Evolutionary conservation across 148 eudicot genomes (phyloP).

Genomic region (Fallopia convolvulus): DNA sequence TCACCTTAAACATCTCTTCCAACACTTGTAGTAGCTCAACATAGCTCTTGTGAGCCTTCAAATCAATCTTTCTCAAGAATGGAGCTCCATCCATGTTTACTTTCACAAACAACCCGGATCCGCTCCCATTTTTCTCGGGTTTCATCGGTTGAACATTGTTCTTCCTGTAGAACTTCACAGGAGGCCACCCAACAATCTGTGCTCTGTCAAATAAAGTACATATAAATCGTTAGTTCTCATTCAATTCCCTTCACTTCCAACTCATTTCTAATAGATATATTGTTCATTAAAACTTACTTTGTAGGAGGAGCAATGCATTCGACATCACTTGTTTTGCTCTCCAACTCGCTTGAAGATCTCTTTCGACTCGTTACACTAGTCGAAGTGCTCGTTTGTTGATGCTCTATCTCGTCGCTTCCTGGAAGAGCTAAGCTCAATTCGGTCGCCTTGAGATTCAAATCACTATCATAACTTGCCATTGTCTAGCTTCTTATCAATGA

Average conservation of each 20-base stretch:
- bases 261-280: neutral
- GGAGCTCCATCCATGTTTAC: constrained; percentile 88
- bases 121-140: neutral
- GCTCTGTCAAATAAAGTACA: constrained; percentile 20
- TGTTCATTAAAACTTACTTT: neutral
- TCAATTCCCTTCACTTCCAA: neutral
- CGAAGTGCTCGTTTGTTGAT: neutral
- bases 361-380: neutral
- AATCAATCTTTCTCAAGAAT: constrained; percentile 60
- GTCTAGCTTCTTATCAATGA: neutral
- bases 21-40: constrained; percentile 43
- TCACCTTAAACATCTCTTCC: constrained; percentile 53
- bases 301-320: neutral
- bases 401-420: constrained; percentile 16
- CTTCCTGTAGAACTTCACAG: constrained; percentile 55
- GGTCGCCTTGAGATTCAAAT: constrained; percentile 46
- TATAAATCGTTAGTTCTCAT: constrained; percentile 6
- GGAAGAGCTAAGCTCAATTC: constrained; percentile 67
- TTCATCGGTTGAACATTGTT: constrained; percentile 28
- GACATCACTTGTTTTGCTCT: neutral
- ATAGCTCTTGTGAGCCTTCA: constrained; percentile 43
- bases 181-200: constrained; percentile 78
- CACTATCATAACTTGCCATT: neutral
- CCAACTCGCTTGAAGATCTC: neutral
- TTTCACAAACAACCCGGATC: constrained; percentile 46